phyloP scores from a whole-genome alignment of 1,139 yeast species.

The Nakaseomyces sp. region DNA sequence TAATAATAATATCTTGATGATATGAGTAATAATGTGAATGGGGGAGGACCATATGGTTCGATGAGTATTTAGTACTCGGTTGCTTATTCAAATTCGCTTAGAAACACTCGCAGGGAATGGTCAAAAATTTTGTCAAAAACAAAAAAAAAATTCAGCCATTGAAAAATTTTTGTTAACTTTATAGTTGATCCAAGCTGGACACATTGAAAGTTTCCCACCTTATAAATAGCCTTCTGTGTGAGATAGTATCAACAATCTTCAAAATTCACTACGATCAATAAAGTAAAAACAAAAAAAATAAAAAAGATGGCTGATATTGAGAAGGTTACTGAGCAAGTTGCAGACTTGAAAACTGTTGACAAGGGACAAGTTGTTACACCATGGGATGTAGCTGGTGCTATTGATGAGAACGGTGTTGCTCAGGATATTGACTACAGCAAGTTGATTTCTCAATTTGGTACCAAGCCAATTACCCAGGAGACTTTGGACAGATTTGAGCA shows the following conservation, averaged over 20 bases:
- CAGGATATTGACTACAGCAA: constrained; percentile 88
- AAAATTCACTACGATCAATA: background rate
- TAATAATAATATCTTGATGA: too few species aligned
- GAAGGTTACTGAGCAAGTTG: constrained; percentile 16
- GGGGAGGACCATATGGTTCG: too few species aligned
- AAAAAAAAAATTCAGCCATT: too few species aligned
- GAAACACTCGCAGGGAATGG: too few species aligned
- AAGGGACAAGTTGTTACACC: constrained; percentile 79
- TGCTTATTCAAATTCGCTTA: too few species aligned
- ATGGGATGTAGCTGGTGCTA: constrained; percentile 99
- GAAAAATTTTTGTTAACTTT: too few species aligned
- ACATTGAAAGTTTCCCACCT: too few species aligned
- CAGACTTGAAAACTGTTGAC: constrained; percentile 12
- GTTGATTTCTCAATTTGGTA: constrained; percentile 80
- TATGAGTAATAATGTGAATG: too few species aligned
- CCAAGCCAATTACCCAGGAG: constrained; percentile 61
- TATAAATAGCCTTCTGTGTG: too few species aligned
- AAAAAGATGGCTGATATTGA: constrained; percentile 9
- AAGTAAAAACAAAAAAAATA: background rate
- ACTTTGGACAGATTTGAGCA: constrained; percentile 64
- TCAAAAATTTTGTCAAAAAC: too few species aligned
- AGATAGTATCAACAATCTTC: background rate
- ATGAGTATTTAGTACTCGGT: too few species aligned
- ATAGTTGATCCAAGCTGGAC: too few species aligned
- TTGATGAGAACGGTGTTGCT: constrained; percentile 73